These are phyloP conservation scores for Mesotaenium endlicherianum DNA, from an alignment of 139 green algal genomes.

Conservation along the genomic window DNA sequence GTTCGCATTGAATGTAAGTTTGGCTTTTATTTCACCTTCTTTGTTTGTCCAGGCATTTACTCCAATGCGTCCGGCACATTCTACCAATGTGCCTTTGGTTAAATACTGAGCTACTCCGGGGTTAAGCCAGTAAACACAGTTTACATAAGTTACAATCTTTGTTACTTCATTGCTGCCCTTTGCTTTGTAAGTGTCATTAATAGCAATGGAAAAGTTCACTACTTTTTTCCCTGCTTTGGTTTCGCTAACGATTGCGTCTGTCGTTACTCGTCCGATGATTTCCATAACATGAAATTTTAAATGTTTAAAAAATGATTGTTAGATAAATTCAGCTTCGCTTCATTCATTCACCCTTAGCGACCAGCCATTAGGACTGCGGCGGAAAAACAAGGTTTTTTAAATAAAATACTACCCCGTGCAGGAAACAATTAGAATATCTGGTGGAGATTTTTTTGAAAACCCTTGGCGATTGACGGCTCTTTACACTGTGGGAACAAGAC, in stretches of 20 bases:
- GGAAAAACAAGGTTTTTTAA: too few species aligned
- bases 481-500: too few species aligned
- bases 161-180: neutral
- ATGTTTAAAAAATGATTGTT: neutral
- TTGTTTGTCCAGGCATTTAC: neutral
- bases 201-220: too few species aligned
- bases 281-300: neutral
- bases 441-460: too few species aligned
- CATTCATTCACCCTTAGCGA: too few species aligned
- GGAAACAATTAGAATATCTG: too few species aligned
- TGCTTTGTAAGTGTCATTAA: neutral
- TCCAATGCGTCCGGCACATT: neutral
- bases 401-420: too few species aligned
- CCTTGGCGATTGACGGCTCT: too few species aligned
- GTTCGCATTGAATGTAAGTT: neutral
- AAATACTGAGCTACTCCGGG: neutral
- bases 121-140: neutral
- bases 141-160: neutral
- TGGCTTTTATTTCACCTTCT: neutral
- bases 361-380: too few species aligned
- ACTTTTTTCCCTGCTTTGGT: too few species aligned
- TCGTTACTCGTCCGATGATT: neutral
- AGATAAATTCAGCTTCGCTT: too few species aligned
- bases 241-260: neutral
- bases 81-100: neutral